These are phyloP conservation scores for Parmales sp. DNA, from an alignment of 108 stramenopile species.

Conservation along the genomic window DNA sequence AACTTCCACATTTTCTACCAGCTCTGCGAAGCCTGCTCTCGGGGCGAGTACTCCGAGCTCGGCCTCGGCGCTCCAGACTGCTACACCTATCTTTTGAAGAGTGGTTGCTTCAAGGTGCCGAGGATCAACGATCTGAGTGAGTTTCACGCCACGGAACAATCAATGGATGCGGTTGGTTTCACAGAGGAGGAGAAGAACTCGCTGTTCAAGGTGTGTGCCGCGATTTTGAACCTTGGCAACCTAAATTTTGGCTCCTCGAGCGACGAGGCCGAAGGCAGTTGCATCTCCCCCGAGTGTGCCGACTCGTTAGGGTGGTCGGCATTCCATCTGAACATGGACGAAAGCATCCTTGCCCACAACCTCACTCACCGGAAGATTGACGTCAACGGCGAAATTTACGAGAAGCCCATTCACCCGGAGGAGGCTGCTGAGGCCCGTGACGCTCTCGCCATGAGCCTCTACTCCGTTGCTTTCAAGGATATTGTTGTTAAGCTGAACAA, in stretches of 20 bases:
- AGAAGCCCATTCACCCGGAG: slow-evolving; percentile 46
- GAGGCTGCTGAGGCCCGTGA: slow-evolving; percentile 63
- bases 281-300: not conserved
- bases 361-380: slow-evolving; percentile 22
- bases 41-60: slow-evolving; percentile 15
- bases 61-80: slow-evolving; percentile 8
- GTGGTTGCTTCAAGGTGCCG: not conserved
- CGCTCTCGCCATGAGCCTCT: slow-evolving; percentile 30
- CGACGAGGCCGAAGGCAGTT: slow-evolving; percentile 6
- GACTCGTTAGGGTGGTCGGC: slow-evolving; percentile 7
- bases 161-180: slow-evolving; percentile 16
- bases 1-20: slow-evolving; percentile 29
- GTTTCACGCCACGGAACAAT: not conserved
- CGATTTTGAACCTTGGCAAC: slow-evolving; percentile 27
- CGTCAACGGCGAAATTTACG: slow-evolving; percentile 12
- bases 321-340: slow-evolving; percentile 18
- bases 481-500: slow-evolving; percentile 27
- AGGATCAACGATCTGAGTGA: slow-evolving; percentile 11
- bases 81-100: not conserved
- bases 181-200: not conserved
- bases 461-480: slow-evolving; percentile 18
- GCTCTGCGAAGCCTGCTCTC: slow-evolving; percentile 9
- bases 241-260: slow-evolving; percentile 17
- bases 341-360: not conserved
- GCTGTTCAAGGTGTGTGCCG: slow-evolving; percentile 15